A percentile compares a stretch with the other conserved stretches of the same genome.
phyloP scores from a whole-genome alignment of 352 stramenopile species.

The Globisporangium solare region DNA sequence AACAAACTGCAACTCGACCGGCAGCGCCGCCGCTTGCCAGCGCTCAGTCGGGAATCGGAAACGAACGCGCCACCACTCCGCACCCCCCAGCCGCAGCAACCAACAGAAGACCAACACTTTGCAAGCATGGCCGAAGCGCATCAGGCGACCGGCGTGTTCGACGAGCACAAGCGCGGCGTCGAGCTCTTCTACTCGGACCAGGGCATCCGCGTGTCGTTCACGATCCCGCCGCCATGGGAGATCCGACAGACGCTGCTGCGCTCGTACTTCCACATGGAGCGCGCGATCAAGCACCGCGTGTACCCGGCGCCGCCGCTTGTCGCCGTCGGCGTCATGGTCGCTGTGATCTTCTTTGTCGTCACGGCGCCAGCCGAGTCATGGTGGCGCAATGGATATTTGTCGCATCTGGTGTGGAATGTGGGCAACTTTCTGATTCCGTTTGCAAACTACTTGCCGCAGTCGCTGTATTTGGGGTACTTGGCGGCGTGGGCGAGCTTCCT shows the following conservation, averaged over 20 bases:
- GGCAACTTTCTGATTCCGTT: constrained; percentile 79
- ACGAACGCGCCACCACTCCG: background rate
- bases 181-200: constrained; percentile 84
- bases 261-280: constrained; percentile 67
- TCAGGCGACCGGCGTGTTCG: constrained; percentile 80
- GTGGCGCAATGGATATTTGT: constrained; percentile 75
- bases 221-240: constrained; percentile 75
- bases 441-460: constrained; percentile 47
- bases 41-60: constrained; percentile 16
- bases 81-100: background rate
- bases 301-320: constrained; percentile 73
- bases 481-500: constrained; percentile 78
- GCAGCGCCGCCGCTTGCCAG: background rate
- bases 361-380: constrained; percentile 70
- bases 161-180: constrained; percentile 83
- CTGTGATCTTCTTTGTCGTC: constrained; percentile 56
- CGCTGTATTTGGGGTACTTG: constrained; percentile 82
- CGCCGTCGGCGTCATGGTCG: constrained; percentile 50
- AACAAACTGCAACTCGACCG: background rate
- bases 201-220: constrained; percentile 80
- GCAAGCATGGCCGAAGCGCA: constrained; percentile 79
- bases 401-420: constrained; percentile 74
- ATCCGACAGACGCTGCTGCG: constrained; percentile 60
- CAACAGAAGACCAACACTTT: background rate
- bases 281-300: constrained; percentile 60